Conservation (phyloP, 768 basidiomycete genomes). For the Boletus edulis region DNA sequence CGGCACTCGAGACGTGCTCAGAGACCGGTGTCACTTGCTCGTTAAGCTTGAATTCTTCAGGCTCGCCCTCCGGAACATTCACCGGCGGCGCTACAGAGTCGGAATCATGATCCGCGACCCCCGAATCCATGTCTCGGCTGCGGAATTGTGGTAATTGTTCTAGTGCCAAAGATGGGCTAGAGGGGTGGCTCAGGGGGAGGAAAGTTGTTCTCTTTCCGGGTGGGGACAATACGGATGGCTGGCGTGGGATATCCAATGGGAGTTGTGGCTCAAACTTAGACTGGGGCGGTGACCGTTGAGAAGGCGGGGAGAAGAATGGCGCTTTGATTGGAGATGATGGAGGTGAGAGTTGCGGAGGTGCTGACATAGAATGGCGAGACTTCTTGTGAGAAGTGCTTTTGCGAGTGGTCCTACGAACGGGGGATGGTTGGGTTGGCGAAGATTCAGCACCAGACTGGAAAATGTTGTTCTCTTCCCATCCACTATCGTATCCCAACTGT, state of each 20-base stretch:
- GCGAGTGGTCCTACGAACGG: conserved; percentile 44
- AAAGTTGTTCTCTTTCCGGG: conserved; percentile 12
- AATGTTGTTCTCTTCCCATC: conserved; percentile 89
- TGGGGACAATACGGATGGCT: conserved; percentile 20
- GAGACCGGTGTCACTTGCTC: conserved; percentile 35
- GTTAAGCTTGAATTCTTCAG: conserved; percentile 12
- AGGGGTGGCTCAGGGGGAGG: conserved; percentile 17
- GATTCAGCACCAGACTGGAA: conserved; percentile 90
- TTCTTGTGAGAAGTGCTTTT: conserved; percentile 41
- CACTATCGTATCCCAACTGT: conserved; percentile 61
- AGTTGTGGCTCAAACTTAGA: conserved; percentile 57
- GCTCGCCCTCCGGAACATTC: conserved; percentile 22
- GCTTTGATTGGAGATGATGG: conserved; percentile 40
- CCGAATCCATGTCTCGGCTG: conserved; percentile 3
- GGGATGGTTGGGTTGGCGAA: conserved; percentile 69
- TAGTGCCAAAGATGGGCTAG: conserved; percentile 12
- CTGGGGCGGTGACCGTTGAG: conserved; percentile 47
- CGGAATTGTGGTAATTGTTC: conserved; percentile 8
- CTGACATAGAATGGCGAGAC: conserved; percentile 69
- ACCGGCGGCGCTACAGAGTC: conserved; percentile 6
- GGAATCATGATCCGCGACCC: not conserved
- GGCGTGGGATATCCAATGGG: conserved; percentile 36
- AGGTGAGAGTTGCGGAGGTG: conserved; percentile 55
- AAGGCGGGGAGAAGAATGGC: conserved; percentile 16
- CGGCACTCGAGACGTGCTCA: conserved; percentile 37